Percentiles rank a stretch among this genome's conserved stretches.
These are phyloP conservation scores for Dillenia turbinata DNA, from an alignment of 164 flowering plant genomes.

Conservation along the genomic window DNA sequence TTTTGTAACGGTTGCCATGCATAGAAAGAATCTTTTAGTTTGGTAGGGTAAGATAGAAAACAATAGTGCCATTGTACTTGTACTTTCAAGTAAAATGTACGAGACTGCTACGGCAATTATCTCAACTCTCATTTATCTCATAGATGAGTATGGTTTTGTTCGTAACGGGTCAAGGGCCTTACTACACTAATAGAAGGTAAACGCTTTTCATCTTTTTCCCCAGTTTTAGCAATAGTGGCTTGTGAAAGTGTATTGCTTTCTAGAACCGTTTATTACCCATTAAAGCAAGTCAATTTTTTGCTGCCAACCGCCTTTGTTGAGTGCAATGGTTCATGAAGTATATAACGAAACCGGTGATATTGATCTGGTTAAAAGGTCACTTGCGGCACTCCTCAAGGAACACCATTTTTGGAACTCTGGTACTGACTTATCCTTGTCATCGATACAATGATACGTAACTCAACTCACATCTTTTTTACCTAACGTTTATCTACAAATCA, in stretches of 20 bases:
- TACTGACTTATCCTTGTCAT: conserved; percentile 3
- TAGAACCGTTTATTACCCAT: no score
- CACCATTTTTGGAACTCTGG: conserved; percentile 51
- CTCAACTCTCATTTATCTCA: conserved; percentile 57
- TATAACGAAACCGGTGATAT: conserved; percentile 33
- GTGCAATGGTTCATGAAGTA: conserved; percentile 43
- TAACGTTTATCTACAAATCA: no score
- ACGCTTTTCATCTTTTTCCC: background rate
- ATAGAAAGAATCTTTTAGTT: no score
- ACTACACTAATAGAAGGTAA: conserved; percentile 91
- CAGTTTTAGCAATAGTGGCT: background rate
- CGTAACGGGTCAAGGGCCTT: conserved; percentile 83
- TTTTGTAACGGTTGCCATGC: no score
- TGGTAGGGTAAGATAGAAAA: no score
- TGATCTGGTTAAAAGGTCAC: conserved; percentile 27
- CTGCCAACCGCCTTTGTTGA: conserved; percentile 58
- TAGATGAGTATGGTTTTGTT: conserved; percentile 67
- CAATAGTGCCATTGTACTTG: no score
- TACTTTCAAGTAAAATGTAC: conserved; percentile 85
- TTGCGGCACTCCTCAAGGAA: conserved; percentile 46
- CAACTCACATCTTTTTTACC: no score
- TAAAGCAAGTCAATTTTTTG: conserved; percentile 12
- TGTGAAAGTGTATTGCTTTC: no score
- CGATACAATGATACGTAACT: no score
- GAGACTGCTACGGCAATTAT: conserved; percentile 82